phyloP scores from a whole-genome alignment of 169 alveolate genomes.

The Eimeria praecox region DNA sequence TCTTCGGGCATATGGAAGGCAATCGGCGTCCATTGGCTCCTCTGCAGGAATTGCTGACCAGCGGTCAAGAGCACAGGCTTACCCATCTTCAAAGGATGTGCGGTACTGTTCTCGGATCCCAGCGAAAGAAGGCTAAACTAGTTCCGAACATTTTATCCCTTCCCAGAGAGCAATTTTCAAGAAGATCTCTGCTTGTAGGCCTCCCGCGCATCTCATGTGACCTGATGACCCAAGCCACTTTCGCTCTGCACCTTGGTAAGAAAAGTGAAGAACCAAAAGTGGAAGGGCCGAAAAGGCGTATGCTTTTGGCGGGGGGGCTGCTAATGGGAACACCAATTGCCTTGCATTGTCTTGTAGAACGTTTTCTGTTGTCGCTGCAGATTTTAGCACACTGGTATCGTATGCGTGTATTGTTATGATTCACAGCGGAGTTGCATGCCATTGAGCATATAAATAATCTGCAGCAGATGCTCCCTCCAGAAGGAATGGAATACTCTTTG shows the following conservation, averaged over 20 bases:
- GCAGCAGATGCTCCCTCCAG: constrained; percentile 33
- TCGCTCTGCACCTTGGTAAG: constrained; percentile 57
- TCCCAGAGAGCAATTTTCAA: constrained; percentile 37
- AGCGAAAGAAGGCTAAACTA: background rate
- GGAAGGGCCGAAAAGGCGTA: background rate
- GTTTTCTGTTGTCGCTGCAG: background rate
- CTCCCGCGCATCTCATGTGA: constrained; percentile 56
- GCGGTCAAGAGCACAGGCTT: constrained; percentile 52
- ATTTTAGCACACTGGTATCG: too few species aligned
- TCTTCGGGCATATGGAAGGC: constrained; percentile 32
- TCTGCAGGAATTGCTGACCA: constrained; percentile 29
- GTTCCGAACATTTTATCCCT: constrained; percentile 9
- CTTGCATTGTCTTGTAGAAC: background rate
- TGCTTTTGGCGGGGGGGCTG: background rate
- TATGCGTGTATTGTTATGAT: background rate
- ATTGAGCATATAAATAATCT: constrained; percentile 31
- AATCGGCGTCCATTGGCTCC: constrained; percentile 45
- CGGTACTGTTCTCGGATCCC: constrained; percentile 20
- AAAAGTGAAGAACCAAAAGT: background rate
- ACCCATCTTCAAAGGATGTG: constrained; percentile 48
- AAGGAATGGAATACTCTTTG: constrained; percentile 17
- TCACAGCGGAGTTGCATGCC: constrained; percentile 66
- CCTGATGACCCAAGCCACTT: constrained; percentile 52
- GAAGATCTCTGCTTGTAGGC: constrained; percentile 40
- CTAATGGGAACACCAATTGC: background rate